phyloP scores from a whole-genome alignment of 306 rosid genomes.

The Gleditsia sinensis region DNA sequence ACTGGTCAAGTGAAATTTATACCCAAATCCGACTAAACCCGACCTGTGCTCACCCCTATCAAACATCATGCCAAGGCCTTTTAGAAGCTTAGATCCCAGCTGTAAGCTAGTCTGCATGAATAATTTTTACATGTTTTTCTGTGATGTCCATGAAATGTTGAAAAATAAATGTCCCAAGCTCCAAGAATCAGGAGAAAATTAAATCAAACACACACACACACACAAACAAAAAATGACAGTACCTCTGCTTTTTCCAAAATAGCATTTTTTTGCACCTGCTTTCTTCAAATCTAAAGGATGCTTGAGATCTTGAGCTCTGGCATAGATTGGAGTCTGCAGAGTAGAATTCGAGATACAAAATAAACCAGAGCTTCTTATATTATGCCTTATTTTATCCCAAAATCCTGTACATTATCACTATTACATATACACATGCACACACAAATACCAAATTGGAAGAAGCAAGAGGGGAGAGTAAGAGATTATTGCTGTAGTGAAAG shows the following conservation, averaged over 20 bases:
- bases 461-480: conserved; percentile 7
- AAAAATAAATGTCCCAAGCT: neutral
- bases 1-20: too few species aligned
- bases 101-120: conserved; percentile 89
- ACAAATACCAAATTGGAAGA: neutral
- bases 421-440: conserved; percentile 3
- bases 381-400: conserved; percentile 17
- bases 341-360: conserved; percentile 32
- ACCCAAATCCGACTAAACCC: too few species aligned
- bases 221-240: neutral
- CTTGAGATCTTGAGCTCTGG: conserved; percentile 81
- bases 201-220: too few species aligned
- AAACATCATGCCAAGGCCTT: conserved; percentile 93
- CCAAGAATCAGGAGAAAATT: conserved; percentile 8
- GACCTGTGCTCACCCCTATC: too few species aligned
- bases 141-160: conserved; percentile 17
- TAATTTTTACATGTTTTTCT: neutral
- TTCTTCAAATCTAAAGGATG: conserved; percentile 91
- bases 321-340: conserved; percentile 83
- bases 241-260: conserved; percentile 95
- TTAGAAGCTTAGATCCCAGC: conserved; percentile 91
- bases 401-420: conserved; percentile 16
- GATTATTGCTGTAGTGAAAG: conserved; percentile 77
- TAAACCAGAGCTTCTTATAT: conserved; percentile 17
- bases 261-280: conserved; percentile 91